Evolutionary conservation across 495 filamentous ascomycete genomes (phyloP).

Genomic region (Lasiosphaeris hirsuta): DNA sequence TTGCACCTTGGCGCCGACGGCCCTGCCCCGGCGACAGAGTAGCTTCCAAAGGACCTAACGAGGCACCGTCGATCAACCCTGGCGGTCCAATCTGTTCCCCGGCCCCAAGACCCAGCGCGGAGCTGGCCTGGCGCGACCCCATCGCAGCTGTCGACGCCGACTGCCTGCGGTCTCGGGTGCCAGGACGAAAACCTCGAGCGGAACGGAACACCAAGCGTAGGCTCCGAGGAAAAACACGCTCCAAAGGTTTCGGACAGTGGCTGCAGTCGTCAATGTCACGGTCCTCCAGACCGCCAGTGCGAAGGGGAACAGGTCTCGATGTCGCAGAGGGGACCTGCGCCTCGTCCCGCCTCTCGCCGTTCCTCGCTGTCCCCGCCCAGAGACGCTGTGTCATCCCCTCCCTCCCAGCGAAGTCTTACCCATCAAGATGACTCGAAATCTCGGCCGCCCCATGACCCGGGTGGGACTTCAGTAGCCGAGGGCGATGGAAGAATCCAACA

Average conservation of each 20-base stretch:
- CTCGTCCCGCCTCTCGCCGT: slow-evolving; percentile 44
- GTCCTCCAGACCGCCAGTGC: slow-evolving; percentile 44
- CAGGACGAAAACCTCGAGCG: slow-evolving; percentile 20
- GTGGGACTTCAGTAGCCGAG: slow-evolving; percentile 22
- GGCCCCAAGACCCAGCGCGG: slow-evolving; percentile 24
- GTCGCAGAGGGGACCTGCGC: slow-evolving; percentile 54
- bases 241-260: slow-evolving; percentile 15
- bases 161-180: slow-evolving; percentile 15
- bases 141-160: slow-evolving; percentile 18
- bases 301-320: slow-evolving; percentile 59
- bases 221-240: slow-evolving; percentile 20
- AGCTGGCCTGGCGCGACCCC: slow-evolving; percentile 22
- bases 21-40: slow-evolving; percentile 8
- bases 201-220: slow-evolving; percentile 33
- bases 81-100: slow-evolving; percentile 32
- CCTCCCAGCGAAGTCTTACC: slow-evolving; percentile 20
- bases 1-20: background rate
- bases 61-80: slow-evolving; percentile 18
- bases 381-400: slow-evolving; percentile 26
- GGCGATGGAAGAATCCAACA: slow-evolving; percentile 35
- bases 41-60: background rate
- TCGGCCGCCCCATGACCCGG: slow-evolving; percentile 31
- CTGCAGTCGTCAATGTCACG: slow-evolving; percentile 51
- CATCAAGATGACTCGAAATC: slow-evolving; percentile 24
- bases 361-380: slow-evolving; percentile 29